Conservation (phyloP, 441 rosid species). For the Geranium incanum region DNA sequence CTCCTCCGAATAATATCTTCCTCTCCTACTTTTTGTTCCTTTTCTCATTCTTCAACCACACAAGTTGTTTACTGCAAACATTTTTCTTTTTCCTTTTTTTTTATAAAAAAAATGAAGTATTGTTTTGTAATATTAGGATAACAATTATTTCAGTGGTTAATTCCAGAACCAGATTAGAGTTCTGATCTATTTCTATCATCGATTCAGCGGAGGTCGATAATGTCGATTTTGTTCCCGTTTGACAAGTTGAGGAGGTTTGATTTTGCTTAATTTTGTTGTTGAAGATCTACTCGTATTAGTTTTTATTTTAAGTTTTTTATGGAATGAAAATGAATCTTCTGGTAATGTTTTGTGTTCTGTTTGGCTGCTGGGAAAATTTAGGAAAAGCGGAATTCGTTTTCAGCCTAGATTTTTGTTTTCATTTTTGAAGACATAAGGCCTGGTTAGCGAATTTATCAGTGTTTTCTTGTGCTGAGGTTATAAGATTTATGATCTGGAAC, state of each 20-base stretch:
- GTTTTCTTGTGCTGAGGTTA: neutral
- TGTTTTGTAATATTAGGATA: neutral
- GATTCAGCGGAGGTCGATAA: neutral
- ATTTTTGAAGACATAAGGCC: neutral
- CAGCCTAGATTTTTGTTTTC: neutral
- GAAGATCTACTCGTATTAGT: neutral
- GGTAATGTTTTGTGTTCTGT: conserved; percentile 11
- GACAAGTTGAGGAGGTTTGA: neutral
- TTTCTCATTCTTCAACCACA: conserved; percentile 11
- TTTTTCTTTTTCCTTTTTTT: neutral
- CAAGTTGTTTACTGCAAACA: conserved; percentile 12
- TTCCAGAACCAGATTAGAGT: neutral
- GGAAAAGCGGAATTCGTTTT: neutral
- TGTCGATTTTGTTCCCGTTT: conserved; percentile 5
- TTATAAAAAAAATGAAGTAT: neutral
- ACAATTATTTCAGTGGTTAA: neutral
- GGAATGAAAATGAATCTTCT: conserved; percentile 8
- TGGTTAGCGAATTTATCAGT: too few species aligned
- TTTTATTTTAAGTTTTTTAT: neutral
- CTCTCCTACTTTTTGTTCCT: conserved; percentile 7
- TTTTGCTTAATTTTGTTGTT: neutral
- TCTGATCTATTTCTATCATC: neutral
- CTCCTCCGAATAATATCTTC: conserved; percentile 36
- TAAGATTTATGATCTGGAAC: neutral
- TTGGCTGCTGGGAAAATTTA: conserved; percentile 19